Evolutionary conservation across 202 grass and related monocot genomes (phyloP).

Genomic region (Panicum hallii): DNA sequence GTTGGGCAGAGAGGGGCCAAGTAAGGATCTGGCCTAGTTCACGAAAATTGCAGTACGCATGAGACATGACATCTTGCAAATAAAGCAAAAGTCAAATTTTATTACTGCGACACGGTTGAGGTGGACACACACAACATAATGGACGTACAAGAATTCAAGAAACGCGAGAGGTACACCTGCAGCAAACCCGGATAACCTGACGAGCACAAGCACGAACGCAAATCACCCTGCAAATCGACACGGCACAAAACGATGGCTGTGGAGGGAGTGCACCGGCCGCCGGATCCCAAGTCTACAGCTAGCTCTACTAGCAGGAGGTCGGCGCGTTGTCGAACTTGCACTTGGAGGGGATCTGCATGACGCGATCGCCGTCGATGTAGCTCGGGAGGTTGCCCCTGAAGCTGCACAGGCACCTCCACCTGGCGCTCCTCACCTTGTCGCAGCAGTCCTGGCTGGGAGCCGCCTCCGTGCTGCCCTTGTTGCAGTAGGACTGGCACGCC

Average conservation of each 20-base stretch:
- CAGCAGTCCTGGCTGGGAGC: conserved; percentile 36
- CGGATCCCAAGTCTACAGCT: too few species aligned
- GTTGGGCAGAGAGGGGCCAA: too few species aligned
- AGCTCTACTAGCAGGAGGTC: too few species aligned
- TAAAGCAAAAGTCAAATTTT: not conserved
- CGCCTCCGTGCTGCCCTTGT: not conserved
- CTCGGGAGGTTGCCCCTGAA: not conserved
- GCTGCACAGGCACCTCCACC: conserved; percentile 47
- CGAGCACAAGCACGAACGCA: not conserved
- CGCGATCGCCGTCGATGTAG: conserved; percentile 45
- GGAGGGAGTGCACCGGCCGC: too few species aligned
- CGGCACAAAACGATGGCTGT: too few species aligned
- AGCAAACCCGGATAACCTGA: too few species aligned
- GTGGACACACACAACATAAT: not conserved
- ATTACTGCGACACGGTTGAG: conserved; percentile 12
- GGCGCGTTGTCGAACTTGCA: conserved; percentile 10
- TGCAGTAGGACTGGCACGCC: conserved; percentile 49
- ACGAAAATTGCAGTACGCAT: too few species aligned
- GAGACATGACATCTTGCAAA: too few species aligned
- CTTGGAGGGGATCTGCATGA: conserved; percentile 29
- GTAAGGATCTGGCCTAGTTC: too few species aligned
- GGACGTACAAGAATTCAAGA: not conserved
- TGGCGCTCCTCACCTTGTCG: not conserved
- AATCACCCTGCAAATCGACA: not conserved
- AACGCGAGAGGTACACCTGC: not conserved